A percentile compares a stretch with the other conserved stretches of the same genome.
Evolutionary conservation across 495 filamentous ascomycete genomes (phyloP).

Genomic region (Lophiotrema nucula): DNA sequence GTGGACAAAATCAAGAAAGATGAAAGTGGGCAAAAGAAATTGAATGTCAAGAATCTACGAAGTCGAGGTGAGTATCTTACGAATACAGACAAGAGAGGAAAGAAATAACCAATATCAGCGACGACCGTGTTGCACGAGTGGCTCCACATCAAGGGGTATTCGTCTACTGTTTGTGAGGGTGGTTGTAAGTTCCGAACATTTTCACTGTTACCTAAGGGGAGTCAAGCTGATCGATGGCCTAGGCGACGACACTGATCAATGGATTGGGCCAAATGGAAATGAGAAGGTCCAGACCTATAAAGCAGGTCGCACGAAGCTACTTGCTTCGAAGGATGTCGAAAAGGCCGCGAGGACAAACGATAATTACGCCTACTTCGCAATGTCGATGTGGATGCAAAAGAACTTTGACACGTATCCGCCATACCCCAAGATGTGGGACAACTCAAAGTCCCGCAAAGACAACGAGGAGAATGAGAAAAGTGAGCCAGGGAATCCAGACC

Average conservation of each 20-base stretch:
- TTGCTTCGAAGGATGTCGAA: background rate
- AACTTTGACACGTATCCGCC: background rate
- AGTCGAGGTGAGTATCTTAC: too few relatives aligned
- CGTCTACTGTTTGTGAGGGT: background rate
- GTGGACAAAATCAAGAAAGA: background rate
- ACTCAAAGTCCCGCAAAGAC: background rate
- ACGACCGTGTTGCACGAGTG: background rate
- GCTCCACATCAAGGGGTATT: background rate
- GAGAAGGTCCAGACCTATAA: background rate
- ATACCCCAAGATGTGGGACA: background rate
- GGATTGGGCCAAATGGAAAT: background rate
- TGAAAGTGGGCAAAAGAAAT: background rate
- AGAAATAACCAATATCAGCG: too few relatives aligned
- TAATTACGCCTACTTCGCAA: background rate
- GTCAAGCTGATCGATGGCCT: background rate
- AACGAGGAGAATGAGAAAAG: background rate
- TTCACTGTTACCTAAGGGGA: background rate
- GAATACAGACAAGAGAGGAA: too few relatives aligned
- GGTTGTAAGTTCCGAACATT: background rate
- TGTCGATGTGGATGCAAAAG: background rate
- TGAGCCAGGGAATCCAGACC: background rate
- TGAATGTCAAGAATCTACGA: background rate
- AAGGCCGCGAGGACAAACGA: background rate
- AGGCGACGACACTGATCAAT: background rate
- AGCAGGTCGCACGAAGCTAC: background rate